A percentile compares a stretch with the other conserved stretches of the same genome.
Evolutionary conservation across 1,139 yeast genomes (phyloP).

Genomic region (Debaryomycetaceae sp.): DNA sequence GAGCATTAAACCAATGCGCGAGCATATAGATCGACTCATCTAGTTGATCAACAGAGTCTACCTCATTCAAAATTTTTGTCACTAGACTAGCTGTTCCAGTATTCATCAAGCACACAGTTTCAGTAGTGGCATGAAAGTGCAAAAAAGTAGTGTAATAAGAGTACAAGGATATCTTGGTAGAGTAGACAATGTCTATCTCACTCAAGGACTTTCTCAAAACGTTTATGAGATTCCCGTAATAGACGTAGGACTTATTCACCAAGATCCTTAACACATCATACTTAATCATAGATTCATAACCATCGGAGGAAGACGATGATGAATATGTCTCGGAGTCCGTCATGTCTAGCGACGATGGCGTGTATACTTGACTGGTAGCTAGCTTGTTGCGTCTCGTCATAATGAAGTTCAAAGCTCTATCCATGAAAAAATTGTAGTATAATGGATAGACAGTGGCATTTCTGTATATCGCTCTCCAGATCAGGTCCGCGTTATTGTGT

Average conservation of each 20-base stretch:
- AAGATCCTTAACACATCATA: constrained; percentile 26
- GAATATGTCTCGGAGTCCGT: constrained; percentile 1
- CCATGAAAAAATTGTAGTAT: constrained; percentile 36
- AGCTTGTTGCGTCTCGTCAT: constrained; percentile 24
- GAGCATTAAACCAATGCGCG: constrained; percentile 24
- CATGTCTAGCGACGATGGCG: constrained; percentile 2
- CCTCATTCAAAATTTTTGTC: constrained; percentile 23
- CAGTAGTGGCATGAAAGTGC: constrained; percentile 31
- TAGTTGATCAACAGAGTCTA: constrained; percentile 16
- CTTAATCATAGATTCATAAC: constrained; percentile 16
- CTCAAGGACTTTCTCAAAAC: constrained; percentile 31
- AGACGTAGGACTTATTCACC: constrained; percentile 30
- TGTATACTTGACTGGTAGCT: constrained; percentile 12
- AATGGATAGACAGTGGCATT: constrained; percentile 23
- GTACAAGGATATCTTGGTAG: constrained; percentile 36
- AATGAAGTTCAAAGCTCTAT: constrained; percentile 33
- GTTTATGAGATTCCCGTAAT: constrained; percentile 33
- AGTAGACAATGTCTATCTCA: constrained; percentile 30
- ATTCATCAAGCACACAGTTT: constrained; percentile 29
- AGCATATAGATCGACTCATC: constrained; percentile 24
- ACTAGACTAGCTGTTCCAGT: constrained; percentile 35
- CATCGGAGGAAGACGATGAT: constrained; percentile 1
- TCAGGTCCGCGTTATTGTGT: constrained; percentile 12
- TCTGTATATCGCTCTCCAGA: constrained; percentile 31
- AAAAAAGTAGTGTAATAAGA: constrained; percentile 37